Evolutionary conservation across 2,329 filamentous ascomycete genomes (phyloP), one percentile per base, ranked within the genome.

Genomic region (Apiospora rasikravindrae): DNA sequence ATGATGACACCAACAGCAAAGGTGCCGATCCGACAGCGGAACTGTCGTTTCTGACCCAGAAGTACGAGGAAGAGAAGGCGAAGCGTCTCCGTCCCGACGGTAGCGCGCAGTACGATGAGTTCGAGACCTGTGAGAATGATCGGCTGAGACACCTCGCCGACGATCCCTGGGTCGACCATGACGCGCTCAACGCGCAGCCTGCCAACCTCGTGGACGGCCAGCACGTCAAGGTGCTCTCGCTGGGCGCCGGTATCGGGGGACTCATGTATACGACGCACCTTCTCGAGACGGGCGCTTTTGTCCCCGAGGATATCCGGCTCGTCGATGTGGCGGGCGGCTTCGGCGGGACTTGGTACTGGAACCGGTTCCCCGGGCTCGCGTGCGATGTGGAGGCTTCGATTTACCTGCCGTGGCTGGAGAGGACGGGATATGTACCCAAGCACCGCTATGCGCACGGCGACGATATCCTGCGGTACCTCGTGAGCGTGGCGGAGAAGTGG

Each of bases 401-500:
- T n/a, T 92, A 91, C 75, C 79, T 91, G 80, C 89, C 89, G 4
- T 79, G 90, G 16, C 83, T 91, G 2, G 89, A 91, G 73, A 88
- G 91, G 78, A 89, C 84, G 1, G 86, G 86, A 0, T 90, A 89
- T 76, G 85, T 90, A 77, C 90, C 90, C 0, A 86, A 82, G 22
- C 82, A 87, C 61, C 83, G 81, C 61, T 84, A 84, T 67, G 77
- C 78, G 0, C 66, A 79, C 0, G 83, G 80, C 2, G 70, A 77
- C 0, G 83, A 84, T 73, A 80, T 90, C 24, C 83, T 84, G 0
- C 77, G 81, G 47, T 84, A 90, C 76, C 81, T 84, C 2, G 78
- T 86, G 8, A 78, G 79, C 1, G 82, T 89, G 22, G 84, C 83
- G 7, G 77, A 79, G 53, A 81, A 84, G 71, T 89, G 81, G 74